Evolutionary conservation across 331 rosid genomes (phyloP).

Genomic region (Malus hybrid): DNA sequence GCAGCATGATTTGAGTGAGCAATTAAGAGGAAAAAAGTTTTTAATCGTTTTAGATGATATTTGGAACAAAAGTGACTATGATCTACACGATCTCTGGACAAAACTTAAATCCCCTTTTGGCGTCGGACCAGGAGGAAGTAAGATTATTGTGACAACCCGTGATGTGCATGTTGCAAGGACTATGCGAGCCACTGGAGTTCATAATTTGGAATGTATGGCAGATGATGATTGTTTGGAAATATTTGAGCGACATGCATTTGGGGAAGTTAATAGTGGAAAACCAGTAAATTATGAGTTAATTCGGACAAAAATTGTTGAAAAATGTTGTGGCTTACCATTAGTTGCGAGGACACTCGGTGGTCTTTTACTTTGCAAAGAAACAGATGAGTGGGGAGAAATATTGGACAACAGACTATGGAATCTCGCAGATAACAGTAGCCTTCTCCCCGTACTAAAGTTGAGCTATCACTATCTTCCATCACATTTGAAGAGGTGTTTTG

Average conservation of each 20-base stretch:
- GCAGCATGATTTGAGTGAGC: neutral
- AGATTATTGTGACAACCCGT: neutral
- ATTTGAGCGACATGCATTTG: neutral
- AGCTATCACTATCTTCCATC: neutral
- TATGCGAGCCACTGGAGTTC: neutral
- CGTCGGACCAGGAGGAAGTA: neutral
- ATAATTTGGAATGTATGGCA: neutral
- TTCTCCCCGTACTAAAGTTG: neutral
- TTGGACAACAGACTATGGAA: neutral
- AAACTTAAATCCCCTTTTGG: neutral
- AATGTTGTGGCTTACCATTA: no score
- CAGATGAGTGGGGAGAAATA: neutral
- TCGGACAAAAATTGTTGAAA: no score
- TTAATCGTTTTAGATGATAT: neutral
- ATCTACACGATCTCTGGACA: neutral
- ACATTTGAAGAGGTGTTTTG: no score
- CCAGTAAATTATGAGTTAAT: no score
- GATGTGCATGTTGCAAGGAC: neutral
- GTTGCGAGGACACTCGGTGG: no score
- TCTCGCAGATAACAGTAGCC: no score
- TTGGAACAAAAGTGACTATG: neutral
- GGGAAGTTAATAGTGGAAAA: no score
- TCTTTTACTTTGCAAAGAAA: no score
- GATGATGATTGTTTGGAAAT: neutral
- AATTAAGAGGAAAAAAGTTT: neutral